Conservation (phyloP, 2,329 filamentous ascomycete genomes). For the Stromatinia cepivora region DNA sequence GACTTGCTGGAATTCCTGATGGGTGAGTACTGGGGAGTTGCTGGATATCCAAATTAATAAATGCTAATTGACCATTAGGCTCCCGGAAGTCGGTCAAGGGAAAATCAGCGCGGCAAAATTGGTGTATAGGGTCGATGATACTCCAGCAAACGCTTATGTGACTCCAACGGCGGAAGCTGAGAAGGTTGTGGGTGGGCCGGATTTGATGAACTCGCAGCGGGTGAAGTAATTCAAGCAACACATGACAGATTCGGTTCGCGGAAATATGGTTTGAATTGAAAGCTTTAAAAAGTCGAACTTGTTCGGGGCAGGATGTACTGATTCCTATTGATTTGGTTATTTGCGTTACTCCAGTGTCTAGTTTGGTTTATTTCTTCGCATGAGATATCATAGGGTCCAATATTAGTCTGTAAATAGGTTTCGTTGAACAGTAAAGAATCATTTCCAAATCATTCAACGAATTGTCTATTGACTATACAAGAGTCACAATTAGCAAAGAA, state of each 20-base stretch:
- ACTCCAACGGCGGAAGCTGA: not conserved
- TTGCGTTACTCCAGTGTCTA: too few relatives aligned
- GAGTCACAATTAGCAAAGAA: too few relatives aligned
- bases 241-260: not conserved
- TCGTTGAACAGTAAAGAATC: too few relatives aligned
- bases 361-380: too few relatives aligned
- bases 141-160: not conserved
- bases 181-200: not conserved
- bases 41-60: not conserved
- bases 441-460: too few relatives aligned
- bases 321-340: too few relatives aligned
- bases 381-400: too few relatives aligned
- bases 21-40: not conserved
- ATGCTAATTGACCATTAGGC: not conserved
- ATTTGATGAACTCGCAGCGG: not conserved
- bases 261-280: not conserved
- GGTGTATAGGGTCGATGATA: not conserved
- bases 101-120: not conserved
- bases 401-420: too few relatives aligned
- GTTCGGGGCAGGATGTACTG: not conserved
- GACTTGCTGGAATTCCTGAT: not conserved
- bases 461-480: too few relatives aligned
- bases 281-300: not conserved
- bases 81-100: not conserved
- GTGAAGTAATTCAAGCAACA: not conserved